Evolutionary conservation across 2,329 filamentous ascomycete species (phyloP), one percentile per base, ranked within the genome.

Genomic region (Lizonia empirigonia): DNA sequence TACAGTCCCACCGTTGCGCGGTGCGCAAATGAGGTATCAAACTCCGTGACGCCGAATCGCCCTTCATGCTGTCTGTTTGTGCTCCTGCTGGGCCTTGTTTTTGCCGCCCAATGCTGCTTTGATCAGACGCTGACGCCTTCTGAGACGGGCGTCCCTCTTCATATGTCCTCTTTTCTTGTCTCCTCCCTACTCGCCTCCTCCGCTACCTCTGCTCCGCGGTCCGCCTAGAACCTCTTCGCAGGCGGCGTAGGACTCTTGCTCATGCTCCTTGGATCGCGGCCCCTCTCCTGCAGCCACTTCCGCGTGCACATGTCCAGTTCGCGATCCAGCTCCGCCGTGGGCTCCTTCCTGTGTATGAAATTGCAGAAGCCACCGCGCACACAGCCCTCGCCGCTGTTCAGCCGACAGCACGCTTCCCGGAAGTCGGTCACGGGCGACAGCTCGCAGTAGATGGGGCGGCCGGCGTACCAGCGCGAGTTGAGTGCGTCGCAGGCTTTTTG

Each of bases 271-370:
- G 88, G 87, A 77, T 97, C 93, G 64, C 89, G 82, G 16, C 91
- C 93, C 55, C 91, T 83, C 77, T 85, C 78, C 79, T 90, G 90
- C 70, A 97, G 79, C 92, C 93, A 97, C 82, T 97, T 97, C 84
- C 96, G 96, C 57, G 93, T 97, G 66, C 85, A 85, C 63, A 97
- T 82, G 58, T 89, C 86, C 64, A 99, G 75, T 63, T 99, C 94
- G 58, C 88, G 80, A 56, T 99, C 94, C 64, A 99, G 79, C 77
- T 97, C 93, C 9, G 90, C 80, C 63, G 84, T 85, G 4, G 94
- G 94, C 72, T 97, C 94, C 81, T 99, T 99, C 70, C 94, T 85
- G 74, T 99, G 94, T 61, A 99, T 99, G 75, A 99, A 99, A 76
- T 99, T 99, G 82, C 94, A 99, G 80, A 97, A 97, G 24, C 94